phyloP scores from a whole-genome alignment of 169 alveolate species.

The Plasmodium knowlesi region DNA sequence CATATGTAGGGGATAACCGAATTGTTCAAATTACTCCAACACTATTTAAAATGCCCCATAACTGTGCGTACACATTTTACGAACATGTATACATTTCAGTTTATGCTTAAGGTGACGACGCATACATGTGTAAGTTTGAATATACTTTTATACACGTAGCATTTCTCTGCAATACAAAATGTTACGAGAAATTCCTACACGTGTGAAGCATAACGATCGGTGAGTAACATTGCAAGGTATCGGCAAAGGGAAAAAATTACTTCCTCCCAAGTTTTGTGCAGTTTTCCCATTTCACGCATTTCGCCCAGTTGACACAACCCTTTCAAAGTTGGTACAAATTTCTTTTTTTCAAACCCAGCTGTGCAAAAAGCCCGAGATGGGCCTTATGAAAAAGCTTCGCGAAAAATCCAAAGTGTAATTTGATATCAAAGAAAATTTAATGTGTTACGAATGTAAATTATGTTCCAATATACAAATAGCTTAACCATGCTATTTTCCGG shows the following conservation, averaged over 20 bases:
- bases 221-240: background rate
- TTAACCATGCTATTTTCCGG: background rate
- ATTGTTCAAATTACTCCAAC: background rate
- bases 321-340: background rate
- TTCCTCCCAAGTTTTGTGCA: background rate
- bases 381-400: background rate
- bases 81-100: background rate
- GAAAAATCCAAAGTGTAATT: background rate
- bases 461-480: background rate
- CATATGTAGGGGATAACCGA: background rate
- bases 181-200: background rate
- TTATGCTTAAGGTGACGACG: background rate
- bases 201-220: background rate
- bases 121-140: background rate
- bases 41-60: background rate
- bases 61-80: background rate
- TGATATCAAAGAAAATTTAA: background rate
- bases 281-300: background rate
- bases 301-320: background rate
- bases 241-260: background rate
- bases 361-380: background rate
- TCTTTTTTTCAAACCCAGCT: background rate
- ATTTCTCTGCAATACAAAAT: background rate
- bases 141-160: background rate
- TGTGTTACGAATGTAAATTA: background rate